Evolutionary conservation across 768 basidiomycete genomes (phyloP), one percentile per base, ranked within the genome.

Genomic region (Cystoderma amianthinum): DNA sequence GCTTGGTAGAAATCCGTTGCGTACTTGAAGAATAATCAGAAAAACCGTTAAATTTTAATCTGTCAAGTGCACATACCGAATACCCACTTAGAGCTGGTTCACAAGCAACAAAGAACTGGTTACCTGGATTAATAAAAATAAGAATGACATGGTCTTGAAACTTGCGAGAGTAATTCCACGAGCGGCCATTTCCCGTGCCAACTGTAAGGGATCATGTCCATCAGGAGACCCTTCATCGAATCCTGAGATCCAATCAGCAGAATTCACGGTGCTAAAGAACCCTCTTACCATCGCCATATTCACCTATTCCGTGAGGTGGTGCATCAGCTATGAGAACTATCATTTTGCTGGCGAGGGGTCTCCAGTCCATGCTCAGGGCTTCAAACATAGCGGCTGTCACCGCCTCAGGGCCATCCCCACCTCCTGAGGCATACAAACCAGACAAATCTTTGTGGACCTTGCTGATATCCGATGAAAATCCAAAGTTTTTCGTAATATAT

Each of bases 101-200:
- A 65, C 95, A 98, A 20, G 95, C 95, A n/a, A 98, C 95, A 59
- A 96, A 93, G 67, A 97, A 97, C 92, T 96, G 59, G 5, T 44
- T 22, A 41, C 30, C 17, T 48, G 39, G 18, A 17, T 45, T 25
- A 6, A 36, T 39, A 11, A 47, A 42, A 39, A 39, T 44, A 21
- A 40, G n/a, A 45, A 23, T 32, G 33, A 15, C 35, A 38, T 5
- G 35, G 9, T 38, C 5, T 15, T 17, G 36, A 42, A 21, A 62
- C 83, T 56, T 57, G 91, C 94, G 46, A 97, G 64, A 6, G 90
- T 90, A 52, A 98, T 97, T 4, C 95, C 95, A 30, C 79, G 74
- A 46, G 76, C 69, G 13, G 95, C 95, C 93, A 98, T 96, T 44
- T 71, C 56, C n/a, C 95, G 74, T 12, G 83, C 92, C 36, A 96